Conservation (phyloP, 2,329 filamentous ascomycete genomes). For the Calonectria honghensis region DNA sequence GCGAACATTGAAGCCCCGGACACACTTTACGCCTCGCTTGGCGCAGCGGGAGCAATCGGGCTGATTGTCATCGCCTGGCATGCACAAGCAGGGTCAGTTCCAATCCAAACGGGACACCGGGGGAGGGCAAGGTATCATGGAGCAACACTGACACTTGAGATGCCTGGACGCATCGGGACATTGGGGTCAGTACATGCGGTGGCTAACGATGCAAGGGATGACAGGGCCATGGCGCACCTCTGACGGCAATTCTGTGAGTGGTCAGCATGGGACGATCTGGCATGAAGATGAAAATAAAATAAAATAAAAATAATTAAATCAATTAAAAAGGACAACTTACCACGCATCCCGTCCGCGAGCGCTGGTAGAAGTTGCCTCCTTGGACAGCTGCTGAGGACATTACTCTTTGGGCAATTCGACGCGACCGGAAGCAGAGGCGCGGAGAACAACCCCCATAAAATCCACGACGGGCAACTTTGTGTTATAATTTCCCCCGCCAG, state of each 20-base stretch:
- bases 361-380: constrained; percentile 5
- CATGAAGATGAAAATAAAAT: background rate
- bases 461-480: constrained; percentile 21
- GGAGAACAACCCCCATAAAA: background rate
- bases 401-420: constrained; percentile 25
- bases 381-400: constrained; percentile 19
- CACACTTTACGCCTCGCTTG: constrained; percentile 20
- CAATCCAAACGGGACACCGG: background rate
- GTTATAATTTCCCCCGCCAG: constrained; percentile 22
- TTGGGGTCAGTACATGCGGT: constrained; percentile 10
- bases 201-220: background rate
- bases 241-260: constrained; percentile 25
- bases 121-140: background rate
- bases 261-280: background rate
- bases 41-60: constrained; percentile 25
- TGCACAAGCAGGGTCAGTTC: background rate
- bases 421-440: constrained; percentile 3
- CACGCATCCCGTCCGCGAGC: constrained; percentile 23
- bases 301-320: background rate
- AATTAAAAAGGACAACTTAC: background rate
- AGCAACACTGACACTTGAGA: constrained; percentile 23
- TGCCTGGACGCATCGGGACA: constrained; percentile 1
- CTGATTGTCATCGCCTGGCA: constrained; percentile 25
- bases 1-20: constrained; percentile 28
- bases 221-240: constrained; percentile 13